Evolutionary conservation across 441 rosid species (phyloP), one percentile per base, ranked within the genome.

Genomic region (Populus trichocarpa): DNA sequence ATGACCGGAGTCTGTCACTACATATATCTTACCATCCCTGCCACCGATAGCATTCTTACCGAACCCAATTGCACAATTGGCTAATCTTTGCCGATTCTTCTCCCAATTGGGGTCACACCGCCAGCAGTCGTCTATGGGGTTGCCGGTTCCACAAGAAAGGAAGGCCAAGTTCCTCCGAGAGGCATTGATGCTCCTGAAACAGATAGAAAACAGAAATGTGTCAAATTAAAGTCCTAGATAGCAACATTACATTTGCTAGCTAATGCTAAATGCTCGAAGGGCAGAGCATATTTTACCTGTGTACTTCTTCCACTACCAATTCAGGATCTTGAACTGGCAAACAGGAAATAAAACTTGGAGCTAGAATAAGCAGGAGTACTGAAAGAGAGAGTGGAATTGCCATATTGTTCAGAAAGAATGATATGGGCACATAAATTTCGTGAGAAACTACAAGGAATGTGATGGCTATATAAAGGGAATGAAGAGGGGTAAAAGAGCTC

Each of bases 61-160:
- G 73, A 95, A 95, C 75, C 99, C 98, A 38, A 95, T 95, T 10
- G 89, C 96, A 46, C 99, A 95, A 14, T 95, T 93, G 0, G 98
- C 99, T 6, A 95, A 79, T 25, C 86, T 77, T 77, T 89, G 89
- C 10, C 98, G 84, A 84, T 95, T 92, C 71, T 84, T 86, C 83
- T 88, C 91, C 99, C 99, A 95, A 3, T 88, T 73, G 23, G 91
- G 87, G 82, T 93, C 97, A 67, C 97, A 91, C 70, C 98, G 69
- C 98, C 99, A 95, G 86, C 99, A 95, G 80, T 93, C 98, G 8
- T 95, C 98, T 9, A 93, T 91, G 1, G 99, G 99, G 73, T 95
- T 95, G 1, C 98, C 98, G 0, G 87, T 92, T n/a, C 89, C 89
- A 46, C 99, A 93, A 2, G 99, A 92, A 32, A 91, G 84, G 72